Base-by-base conservation (phyloP, 805 yeast genomes). In the Groenewaldozyma tartarivorans region DNA sequence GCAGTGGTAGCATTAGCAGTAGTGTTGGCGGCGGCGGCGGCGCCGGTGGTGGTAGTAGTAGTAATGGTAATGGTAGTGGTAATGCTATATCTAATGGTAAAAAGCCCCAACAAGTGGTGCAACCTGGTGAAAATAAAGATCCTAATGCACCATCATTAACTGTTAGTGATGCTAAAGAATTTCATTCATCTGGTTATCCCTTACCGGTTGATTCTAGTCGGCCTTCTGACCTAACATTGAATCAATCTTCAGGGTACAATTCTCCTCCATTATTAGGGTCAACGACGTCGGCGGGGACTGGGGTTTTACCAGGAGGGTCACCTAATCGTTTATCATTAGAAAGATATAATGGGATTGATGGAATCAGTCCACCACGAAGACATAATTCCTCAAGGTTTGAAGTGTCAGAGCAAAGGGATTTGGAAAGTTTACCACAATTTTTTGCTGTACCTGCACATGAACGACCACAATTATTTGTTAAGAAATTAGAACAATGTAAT, bases 311-410 rank as follows among this genome's bases (percentile, higher is more conserved):
- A 13, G 13, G 29, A 9, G 36, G 36, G 9, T 33, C 36, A 7
- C 68, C 72, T 43, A 59, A 71, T 6, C 66, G 77, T 29, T 75
- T 69, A 51, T 73, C 74, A 24, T 69, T 71, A 55, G 84, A 70
- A 54, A 68, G 74, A 52, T 62, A 76, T 42, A 83, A 81, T 50
- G 85, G 84, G 50, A 71, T 88, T 43, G 97, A 88, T 54, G 71
- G 88, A 51, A 81, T 88, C 39, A 72, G 78, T 57, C 72, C 82
- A 2, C 96, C 96, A 18, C 86, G 83, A 56, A 77, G 97, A 57
- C 97, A 90, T 59, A 81, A 90, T 39, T 83, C 94, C 21, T 84
- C 95, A 26, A 72, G 96, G 50, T 86, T 92, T 51, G 96, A 88
- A 60, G 84, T 94, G 6, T 73, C 81, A 5, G 66, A 72, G 35